These are phyloP conservation scores for Daldinia bambusicola DNA, from an alignment of 495 filamentous ascomycete species.

Conservation along the genomic window DNA sequence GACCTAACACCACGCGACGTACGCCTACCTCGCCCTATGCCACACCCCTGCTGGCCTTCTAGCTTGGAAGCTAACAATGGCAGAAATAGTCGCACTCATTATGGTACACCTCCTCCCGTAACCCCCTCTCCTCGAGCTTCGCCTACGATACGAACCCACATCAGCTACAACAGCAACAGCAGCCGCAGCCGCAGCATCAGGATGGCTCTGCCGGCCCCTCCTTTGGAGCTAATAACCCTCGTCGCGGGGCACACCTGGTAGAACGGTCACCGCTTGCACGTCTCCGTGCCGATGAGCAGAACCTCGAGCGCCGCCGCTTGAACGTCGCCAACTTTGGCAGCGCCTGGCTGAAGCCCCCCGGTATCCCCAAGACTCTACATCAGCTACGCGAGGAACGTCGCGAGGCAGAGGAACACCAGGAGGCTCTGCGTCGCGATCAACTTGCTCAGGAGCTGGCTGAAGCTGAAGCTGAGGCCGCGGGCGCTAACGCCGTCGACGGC, in stretches of 20 bases:
- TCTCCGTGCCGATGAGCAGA: conserved; percentile 73
- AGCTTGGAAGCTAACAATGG: conserved; percentile 16
- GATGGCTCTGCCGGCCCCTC: conserved; percentile 30
- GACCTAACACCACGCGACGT: conserved; percentile 78
- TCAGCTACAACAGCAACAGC: conserved; percentile 39
- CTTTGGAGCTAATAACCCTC: conserved; percentile 38
- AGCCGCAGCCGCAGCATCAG: conserved; percentile 16
- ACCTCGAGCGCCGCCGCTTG: conserved; percentile 71
- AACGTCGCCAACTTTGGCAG: conserved; percentile 79
- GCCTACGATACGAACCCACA: conserved; percentile 41
- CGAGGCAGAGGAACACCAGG: conserved; percentile 82
- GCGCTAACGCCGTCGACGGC: conserved; percentile 47
- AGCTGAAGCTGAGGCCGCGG: conserved; percentile 62
- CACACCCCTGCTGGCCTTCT: neutral
- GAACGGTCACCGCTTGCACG: conserved; percentile 66
- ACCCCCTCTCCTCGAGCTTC: conserved; percentile 48
- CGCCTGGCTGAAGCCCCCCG: conserved; percentile 82
- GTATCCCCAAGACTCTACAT: conserved; percentile 78
- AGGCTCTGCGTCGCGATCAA: conserved; percentile 73
- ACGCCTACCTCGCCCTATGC: conserved; percentile 45
- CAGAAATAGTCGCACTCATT: conserved; percentile 70
- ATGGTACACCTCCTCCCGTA: conserved; percentile 71
- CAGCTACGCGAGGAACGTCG: conserved; percentile 80
- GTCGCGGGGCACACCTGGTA: conserved; percentile 45
- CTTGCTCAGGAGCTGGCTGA: conserved; percentile 71